Percentiles rank a stretch among this genome's conserved stretches.
phyloP scores from a whole-genome alignment of 2,329 filamentous ascomycete genomes.

The Paecilomyces sp. region DNA sequence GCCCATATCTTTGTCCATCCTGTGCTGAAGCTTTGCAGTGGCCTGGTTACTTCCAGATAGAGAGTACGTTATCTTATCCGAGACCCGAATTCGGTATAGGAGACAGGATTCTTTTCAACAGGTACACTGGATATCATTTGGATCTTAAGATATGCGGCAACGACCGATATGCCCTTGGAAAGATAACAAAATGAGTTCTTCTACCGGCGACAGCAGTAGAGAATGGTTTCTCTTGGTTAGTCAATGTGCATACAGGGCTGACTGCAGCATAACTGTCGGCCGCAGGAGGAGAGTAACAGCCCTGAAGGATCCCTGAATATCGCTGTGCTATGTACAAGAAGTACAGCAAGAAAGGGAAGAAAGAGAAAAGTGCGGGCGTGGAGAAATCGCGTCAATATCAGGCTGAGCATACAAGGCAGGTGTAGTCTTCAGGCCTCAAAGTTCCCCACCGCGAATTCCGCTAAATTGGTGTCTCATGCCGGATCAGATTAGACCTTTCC shows the following conservation, averaged over 20 bases:
- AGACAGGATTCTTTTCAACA: not conserved
- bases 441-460: not conserved
- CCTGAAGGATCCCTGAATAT: not conserved
- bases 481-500: not conserved
- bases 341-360: not conserved
- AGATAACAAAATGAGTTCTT: not conserved
- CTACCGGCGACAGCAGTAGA: not conserved
- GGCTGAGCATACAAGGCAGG: not conserved
- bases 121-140: not conserved
- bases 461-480: slow-evolving; percentile 1
- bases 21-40: not conserved
- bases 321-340: not conserved
- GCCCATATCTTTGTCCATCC: not conserved
- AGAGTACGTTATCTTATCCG: not conserved
- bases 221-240: not conserved
- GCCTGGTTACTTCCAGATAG: not conserved
- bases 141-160: not conserved
- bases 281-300: not conserved
- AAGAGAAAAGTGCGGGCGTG: not conserved
- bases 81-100: not conserved
- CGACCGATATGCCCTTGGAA: not conserved
- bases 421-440: not conserved
- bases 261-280: not conserved
- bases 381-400: not conserved
- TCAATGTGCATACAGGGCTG: not conserved